Evolutionary conservation across 139 green algal species (phyloP).

Genomic region (Desmodesmus armatus): DNA sequence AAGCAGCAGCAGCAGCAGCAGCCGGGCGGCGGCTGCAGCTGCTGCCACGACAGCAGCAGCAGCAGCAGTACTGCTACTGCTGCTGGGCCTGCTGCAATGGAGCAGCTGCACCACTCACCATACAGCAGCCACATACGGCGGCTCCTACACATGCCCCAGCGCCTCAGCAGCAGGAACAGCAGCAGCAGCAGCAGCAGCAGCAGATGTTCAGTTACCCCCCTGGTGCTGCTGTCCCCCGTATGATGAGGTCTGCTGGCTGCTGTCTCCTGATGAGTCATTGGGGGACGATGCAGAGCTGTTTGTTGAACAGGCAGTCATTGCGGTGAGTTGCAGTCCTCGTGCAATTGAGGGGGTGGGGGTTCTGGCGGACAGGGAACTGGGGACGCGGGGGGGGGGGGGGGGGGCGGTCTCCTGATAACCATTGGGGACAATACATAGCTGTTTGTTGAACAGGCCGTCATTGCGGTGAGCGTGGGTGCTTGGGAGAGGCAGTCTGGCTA

Average conservation of each 20-base stretch:
- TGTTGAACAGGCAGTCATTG: constrained; percentile 81
- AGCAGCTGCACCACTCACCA: neutral
- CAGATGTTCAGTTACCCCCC: neutral
- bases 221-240: constrained; percentile 36
- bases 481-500: too few species aligned
- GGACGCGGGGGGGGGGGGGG: neutral
- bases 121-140: constrained; percentile 17
- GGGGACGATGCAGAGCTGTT: constrained; percentile 70
- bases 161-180: constrained; percentile 9
- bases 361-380: neutral
- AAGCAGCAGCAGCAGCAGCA: constrained; percentile 12
- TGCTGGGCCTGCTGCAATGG: neutral
- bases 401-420: too few species aligned
- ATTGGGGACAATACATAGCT: neutral
- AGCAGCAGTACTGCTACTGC: neutral
- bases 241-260: constrained; percentile 59
- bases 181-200: constrained; percentile 6
- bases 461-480: too few species aligned
- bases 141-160: neutral
- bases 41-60: neutral
- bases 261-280: neutral
- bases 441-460: too few species aligned
- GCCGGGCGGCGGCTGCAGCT: neutral
- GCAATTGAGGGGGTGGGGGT: neutral
- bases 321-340: constrained; percentile 50